phyloP scores from a whole-genome alignment of 202 grass and related monocot species.

The Panicum virgatum region DNA sequence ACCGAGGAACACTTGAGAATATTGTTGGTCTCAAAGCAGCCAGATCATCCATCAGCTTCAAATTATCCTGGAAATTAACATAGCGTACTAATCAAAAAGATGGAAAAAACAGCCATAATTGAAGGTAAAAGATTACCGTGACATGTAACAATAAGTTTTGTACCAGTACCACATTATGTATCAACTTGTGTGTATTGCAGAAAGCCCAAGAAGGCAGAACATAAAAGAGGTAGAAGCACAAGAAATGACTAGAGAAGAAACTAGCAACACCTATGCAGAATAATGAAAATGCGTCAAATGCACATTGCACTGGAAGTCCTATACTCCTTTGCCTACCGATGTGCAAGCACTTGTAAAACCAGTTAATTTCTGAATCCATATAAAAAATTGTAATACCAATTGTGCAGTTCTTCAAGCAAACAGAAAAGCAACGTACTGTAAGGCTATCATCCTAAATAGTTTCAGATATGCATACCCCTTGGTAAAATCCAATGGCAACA shows the following conservation, averaged over 20 bases:
- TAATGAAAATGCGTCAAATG: background rate
- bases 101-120: slow-evolving; percentile 7
- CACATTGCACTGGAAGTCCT: slow-evolving; percentile 11
- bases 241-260: background rate
- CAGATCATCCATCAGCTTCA: slow-evolving; percentile 97
- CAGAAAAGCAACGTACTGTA: background rate
- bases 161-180: background rate
- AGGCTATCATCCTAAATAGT: slow-evolving; percentile 29
- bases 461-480: slow-evolving; percentile 72
- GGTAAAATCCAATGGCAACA: slow-evolving; percentile 94
- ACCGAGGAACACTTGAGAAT: slow-evolving; percentile 84
- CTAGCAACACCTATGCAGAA: background rate
- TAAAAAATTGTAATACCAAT: background rate
- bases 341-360: background rate
- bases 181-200: background rate
- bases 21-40: slow-evolving; percentile 85
- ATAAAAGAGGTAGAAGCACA: background rate
- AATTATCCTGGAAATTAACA: slow-evolving; percentile 71
- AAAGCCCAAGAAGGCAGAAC: background rate
- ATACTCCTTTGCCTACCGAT: background rate
- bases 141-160: background rate
- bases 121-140: slow-evolving; percentile 6
- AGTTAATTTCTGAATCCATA: slow-evolving; percentile 1
- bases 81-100: slow-evolving; percentile 19
- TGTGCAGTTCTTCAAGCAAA: background rate